Conservation (phyloP, 176 grass and related monocot genomes). For the Secale cereale region DNA sequence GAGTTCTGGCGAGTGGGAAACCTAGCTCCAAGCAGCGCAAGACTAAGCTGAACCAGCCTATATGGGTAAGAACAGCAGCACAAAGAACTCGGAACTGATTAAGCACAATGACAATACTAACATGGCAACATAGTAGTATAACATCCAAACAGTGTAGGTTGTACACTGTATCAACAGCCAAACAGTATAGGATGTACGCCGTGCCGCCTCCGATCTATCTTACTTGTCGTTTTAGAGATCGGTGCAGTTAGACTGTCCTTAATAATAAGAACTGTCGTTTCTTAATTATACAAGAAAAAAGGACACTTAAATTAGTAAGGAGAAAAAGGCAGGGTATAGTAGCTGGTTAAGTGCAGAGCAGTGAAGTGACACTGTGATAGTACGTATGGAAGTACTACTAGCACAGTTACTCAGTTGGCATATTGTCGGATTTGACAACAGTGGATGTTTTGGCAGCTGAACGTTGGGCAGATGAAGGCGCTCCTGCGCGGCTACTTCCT, state of each 20-base stretch:
- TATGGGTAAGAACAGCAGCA: slow-evolving; percentile 40
- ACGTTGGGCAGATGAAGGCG: slow-evolving; percentile 44
- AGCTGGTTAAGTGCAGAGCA: background rate
- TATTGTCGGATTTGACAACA: slow-evolving; percentile 36
- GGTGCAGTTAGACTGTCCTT: background rate
- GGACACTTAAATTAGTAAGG: background rate
- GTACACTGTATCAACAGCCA: background rate
- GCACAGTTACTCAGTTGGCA: background rate
- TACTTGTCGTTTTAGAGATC: background rate
- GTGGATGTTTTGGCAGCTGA: slow-evolving; percentile 37
- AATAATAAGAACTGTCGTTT: background rate
- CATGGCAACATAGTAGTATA: background rate
- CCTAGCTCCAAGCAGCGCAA: slow-evolving; percentile 20
- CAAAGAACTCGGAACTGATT: background rate
- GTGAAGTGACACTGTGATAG: background rate
- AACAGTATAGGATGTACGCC: background rate
- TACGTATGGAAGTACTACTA: background rate
- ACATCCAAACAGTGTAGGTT: slow-evolving; percentile 1
- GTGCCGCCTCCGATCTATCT: background rate
- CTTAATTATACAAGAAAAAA: background rate
- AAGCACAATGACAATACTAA: background rate
- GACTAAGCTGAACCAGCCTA: slow-evolving; percentile 34
- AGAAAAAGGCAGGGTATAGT: no score
- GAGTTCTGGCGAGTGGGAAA: slow-evolving; percentile 21
- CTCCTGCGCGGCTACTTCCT: slow-evolving; percentile 53